Conservation (phyloP, 768 basidiomycete species). For the Lentinus brumalis region DNA sequence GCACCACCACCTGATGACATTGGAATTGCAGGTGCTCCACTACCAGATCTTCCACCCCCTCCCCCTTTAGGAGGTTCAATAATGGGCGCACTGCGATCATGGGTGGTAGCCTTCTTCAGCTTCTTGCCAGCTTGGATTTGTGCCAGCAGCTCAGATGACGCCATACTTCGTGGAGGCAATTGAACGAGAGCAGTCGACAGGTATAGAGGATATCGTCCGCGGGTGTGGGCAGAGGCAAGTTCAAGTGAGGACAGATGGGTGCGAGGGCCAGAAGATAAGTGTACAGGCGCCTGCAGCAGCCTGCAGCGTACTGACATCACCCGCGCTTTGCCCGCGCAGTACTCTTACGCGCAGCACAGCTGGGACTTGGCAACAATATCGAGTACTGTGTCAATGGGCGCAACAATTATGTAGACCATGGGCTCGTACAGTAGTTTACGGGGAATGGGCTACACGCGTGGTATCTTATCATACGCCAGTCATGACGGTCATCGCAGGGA, state of each 20-base stretch:
- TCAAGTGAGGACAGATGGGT: not conserved
- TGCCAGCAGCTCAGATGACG: constrained; percentile 72
- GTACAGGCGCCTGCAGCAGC: not conserved
- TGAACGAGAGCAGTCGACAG: not conserved
- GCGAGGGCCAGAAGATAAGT: not conserved
- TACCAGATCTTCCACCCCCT: constrained; percentile 38
- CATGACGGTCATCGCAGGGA: not conserved
- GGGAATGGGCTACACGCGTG: not conserved
- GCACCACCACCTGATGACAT: constrained; percentile 30
- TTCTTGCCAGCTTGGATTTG: constrained; percentile 83
- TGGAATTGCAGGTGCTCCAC: constrained; percentile 28
- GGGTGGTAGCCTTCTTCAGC: constrained; percentile 81
- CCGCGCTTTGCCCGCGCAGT: not conserved
- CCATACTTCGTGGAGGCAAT: constrained; percentile 44
- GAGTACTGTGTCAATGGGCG: not conserved
- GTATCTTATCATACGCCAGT: not conserved
- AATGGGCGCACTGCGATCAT: constrained; percentile 75
- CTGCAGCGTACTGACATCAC: constrained; percentile 11
- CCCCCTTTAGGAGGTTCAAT: constrained; percentile 49
- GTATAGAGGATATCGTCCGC: not conserved
- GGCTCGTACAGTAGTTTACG: not conserved
- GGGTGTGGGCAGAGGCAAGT: not conserved
- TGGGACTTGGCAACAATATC: not conserved
- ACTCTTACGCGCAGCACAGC: too few species aligned
- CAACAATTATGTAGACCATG: not conserved